phyloP scores from a whole-genome alignment of 257 asterid genomes.

The Primulina tabacum region DNA sequence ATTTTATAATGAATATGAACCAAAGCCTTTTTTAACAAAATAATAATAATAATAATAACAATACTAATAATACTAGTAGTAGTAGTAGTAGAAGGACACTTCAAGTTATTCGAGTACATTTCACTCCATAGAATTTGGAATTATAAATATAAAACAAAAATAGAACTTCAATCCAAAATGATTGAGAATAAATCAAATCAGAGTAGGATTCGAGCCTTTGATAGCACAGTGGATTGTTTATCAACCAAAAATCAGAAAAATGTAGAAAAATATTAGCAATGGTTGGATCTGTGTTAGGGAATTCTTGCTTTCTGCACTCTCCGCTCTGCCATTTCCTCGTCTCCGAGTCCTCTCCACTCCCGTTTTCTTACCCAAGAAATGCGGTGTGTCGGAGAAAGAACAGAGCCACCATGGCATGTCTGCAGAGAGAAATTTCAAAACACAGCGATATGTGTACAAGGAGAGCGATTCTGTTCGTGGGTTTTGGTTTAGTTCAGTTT shows the following conservation, averaged over 20 bases:
- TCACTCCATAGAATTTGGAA: too few relatives aligned
- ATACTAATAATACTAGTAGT: too few relatives aligned
- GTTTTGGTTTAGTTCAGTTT: conserved; percentile 56
- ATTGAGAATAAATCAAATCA: too few relatives aligned
- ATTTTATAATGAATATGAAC: too few relatives aligned
- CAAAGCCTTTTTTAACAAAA: too few relatives aligned
- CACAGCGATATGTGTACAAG: conserved; percentile 33
- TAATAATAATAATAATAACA: too few relatives aligned
- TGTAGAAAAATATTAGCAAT: not conserved
- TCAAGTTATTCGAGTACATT: too few relatives aligned
- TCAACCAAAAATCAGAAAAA: not conserved
- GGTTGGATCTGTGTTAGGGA: conserved; percentile 29
- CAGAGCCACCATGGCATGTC: conserved; percentile 29
- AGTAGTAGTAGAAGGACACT: too few relatives aligned
- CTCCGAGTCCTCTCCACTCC: conserved; percentile 32
- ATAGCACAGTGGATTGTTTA: not conserved
- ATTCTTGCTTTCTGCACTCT: conserved; percentile 38
- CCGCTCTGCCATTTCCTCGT: conserved; percentile 38
- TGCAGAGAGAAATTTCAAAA: conserved; percentile 37
- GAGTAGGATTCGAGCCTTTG: not conserved
- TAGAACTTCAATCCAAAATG: too few relatives aligned
- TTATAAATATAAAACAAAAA: too few relatives aligned
- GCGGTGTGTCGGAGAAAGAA: conserved; percentile 28
- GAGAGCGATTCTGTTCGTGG: conserved; percentile 55
- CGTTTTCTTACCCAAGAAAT: conserved; percentile 31